Evolutionary conservation across 2,329 filamentous ascomycete genomes (phyloP).

Genomic region (Mycosphaerella arachidis): DNA sequence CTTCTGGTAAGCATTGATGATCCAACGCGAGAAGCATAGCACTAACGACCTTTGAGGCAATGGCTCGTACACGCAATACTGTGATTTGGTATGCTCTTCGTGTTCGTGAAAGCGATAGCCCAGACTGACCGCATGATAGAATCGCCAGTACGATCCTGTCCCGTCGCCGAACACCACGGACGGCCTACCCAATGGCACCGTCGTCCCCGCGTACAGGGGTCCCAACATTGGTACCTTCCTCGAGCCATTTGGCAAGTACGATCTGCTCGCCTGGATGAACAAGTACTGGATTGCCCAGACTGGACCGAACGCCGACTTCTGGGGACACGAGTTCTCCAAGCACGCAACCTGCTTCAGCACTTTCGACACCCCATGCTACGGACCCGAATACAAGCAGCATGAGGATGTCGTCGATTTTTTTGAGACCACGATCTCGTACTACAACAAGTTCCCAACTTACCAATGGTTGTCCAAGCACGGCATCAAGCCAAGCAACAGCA

Average conservation of each 20-base stretch:
- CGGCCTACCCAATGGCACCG: conserved; percentile 46
- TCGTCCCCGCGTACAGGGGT: conserved; percentile 57
- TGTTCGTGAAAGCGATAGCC: too few species aligned
- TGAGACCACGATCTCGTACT: conserved; percentile 56
- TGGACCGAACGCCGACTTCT: conserved; percentile 56
- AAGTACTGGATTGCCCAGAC: conserved; percentile 59
- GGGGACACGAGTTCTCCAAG: conserved; percentile 42
- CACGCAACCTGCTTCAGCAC: conserved; percentile 58
- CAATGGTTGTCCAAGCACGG: conserved; percentile 52
- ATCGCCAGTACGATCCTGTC: conserved; percentile 59
- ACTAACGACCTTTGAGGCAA: conserved; percentile 25
- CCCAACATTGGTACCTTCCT: conserved; percentile 57
- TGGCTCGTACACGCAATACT: conserved; percentile 63
- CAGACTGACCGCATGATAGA: conserved; percentile 15
- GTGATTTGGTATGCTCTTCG: conserved; percentile 45
- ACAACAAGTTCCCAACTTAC: conserved; percentile 56
- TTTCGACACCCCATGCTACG: conserved; percentile 63
- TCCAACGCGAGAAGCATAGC: neutral
- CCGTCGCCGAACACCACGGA: conserved; percentile 59
- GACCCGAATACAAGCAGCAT: conserved; percentile 52
- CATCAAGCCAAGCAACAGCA: conserved; percentile 57
- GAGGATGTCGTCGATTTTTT: conserved; percentile 61
- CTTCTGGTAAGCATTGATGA: conserved; percentile 35
- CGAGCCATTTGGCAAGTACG: conserved; percentile 53
- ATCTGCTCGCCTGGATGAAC: conserved; percentile 63